Evolutionary conservation across 768 basidiomycete species (phyloP), one percentile per base, ranked within the genome.

Genomic region (Hericium rajendrae): DNA sequence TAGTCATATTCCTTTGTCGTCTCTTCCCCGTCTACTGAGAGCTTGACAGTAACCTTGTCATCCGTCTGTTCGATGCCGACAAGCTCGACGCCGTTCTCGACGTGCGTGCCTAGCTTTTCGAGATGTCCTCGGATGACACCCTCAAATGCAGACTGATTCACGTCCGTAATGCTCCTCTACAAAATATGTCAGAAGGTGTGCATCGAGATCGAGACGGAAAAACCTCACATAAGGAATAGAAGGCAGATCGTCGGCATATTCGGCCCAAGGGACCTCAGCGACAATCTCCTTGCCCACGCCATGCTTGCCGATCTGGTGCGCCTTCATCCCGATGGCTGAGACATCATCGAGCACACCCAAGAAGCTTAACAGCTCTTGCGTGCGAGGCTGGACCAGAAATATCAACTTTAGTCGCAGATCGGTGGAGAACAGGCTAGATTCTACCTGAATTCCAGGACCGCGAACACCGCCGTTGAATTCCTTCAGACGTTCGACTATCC

Each of bases 11-110:
- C 73, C n/a, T 55, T 48, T 0, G 51, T 43, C 38, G 69, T 68
- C 26, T 64, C 22, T 0, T 63, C 71, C 2, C 67, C 56, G 2
- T 48, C 60, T 6, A 39, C 51, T 41, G 65, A 70, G 12, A 75
- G 26, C 20, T 61, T 63, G 1, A 67, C 71, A 1, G 60, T 59
- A 10, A 76, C 72, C 26, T 60, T 56, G 51, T 73, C 71, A 0
- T 59, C 49, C 26, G 60, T 48, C 56, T 76, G 74, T 57, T 71
- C 69, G 38, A 78, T 64, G 3, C 55, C 62, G 10, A 60, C 50
- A 9, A 77, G 61, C 56, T 74, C 74, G 10, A 70, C 69, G 1
- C 64, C 69, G 0, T 69, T 55, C 55, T 76, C 76, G 6, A 80
- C 69, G 3, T 64, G 22, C 22, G 60, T 60, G 28, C 64, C 69